Evolutionary conservation across 257 asterid genomes (phyloP).

Genomic region (Cruciata laevipes): DNA sequence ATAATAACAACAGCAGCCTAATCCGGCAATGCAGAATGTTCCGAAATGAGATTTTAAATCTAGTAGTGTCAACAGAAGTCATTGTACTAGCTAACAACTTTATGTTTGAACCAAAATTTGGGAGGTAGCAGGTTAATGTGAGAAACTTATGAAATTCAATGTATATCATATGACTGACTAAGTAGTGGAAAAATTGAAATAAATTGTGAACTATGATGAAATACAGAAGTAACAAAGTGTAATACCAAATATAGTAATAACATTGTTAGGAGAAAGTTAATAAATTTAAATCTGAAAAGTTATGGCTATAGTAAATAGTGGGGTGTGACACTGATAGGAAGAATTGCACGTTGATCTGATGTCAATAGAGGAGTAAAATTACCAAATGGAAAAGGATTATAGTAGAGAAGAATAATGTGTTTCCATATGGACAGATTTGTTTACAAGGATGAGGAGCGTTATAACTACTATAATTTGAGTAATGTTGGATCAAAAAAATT

Average conservation of each 20-base stretch:
- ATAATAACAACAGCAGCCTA: background rate
- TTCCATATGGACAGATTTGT: background rate
- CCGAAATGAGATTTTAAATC: no score
- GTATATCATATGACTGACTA: no score
- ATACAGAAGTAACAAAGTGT: no score
- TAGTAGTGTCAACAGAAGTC: no score
- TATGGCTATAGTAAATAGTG: background rate
- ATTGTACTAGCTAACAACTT: no score
- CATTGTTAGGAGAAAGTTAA: background rate
- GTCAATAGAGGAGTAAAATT: background rate
- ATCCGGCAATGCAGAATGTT: background rate
- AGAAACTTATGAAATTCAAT: no score
- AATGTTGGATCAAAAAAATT: background rate
- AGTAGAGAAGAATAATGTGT: background rate
- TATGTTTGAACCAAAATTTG: no score
- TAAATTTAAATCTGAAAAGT: background rate
- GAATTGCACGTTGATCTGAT: background rate
- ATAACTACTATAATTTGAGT: no score
- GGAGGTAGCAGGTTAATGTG: no score
- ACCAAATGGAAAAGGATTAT: background rate
- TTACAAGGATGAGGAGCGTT: background rate
- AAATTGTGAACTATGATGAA: no score
- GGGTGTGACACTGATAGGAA: background rate
- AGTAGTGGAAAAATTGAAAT: no score
- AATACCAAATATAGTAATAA: no score